Conservation (phyloP, 768 basidiomycete species). For the Boletus rubropictus region DNA sequence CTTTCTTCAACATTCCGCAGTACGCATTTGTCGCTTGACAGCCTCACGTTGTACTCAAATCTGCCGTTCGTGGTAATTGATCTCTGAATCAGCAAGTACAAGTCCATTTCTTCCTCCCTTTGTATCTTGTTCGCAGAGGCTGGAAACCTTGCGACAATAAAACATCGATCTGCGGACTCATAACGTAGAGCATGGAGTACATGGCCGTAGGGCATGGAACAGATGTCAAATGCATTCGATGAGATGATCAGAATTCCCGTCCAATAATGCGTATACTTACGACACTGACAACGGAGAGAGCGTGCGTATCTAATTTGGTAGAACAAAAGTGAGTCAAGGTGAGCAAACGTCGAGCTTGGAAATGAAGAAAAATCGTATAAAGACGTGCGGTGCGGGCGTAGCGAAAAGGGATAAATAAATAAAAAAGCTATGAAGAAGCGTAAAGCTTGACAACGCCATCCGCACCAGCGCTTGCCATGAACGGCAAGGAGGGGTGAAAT, state of each 20-base stretch:
- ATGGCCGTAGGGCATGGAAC: not conserved
- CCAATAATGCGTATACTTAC: conserved; percentile 21
- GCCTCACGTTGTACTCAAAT: not conserved
- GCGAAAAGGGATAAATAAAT: too few species aligned
- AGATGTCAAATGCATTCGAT: conserved; percentile 6
- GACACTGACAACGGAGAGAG: conserved; percentile 8
- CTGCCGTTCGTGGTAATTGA: not conserved
- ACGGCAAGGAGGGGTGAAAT: conserved; percentile 75
- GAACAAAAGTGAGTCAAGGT: conserved; percentile 5
- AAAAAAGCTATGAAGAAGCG: conserved; percentile 56
- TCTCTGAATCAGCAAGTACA: not conserved
- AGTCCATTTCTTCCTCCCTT: too few species aligned
- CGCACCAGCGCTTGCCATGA: conserved; percentile 92
- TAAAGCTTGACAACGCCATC: conserved; percentile 92
- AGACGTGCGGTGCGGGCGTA: not conserved
- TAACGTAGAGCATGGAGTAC: not conserved
- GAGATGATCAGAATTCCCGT: conserved; percentile 24
- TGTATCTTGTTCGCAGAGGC: not conserved
- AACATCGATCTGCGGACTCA: not conserved
- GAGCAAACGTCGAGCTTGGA: conserved; percentile 8
- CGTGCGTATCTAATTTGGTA: conserved; percentile 3
- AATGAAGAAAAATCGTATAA: not conserved
- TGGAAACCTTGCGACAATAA: not conserved
- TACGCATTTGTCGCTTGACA: too few species aligned
- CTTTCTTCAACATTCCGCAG: too few species aligned